Evolutionary conservation across 495 filamentous ascomycete species (phyloP), one percentile per base, ranked within the genome.

Genomic region (Ascodesmis nigricans): DNA sequence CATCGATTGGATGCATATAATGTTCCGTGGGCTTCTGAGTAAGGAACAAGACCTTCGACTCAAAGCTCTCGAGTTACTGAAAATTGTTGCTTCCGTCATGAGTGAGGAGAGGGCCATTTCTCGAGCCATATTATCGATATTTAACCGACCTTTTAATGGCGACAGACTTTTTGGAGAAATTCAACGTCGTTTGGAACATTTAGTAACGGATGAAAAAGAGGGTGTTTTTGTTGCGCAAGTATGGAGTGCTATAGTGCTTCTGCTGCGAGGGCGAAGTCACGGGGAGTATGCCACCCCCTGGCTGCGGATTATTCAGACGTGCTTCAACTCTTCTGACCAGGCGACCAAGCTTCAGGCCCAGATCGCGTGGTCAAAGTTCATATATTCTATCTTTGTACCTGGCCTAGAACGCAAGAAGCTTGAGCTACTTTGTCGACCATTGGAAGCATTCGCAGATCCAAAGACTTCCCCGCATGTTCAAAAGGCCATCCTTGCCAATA

Each of bases 21-120:
- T 91, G n/a, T 68, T 93, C 35, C 66, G 63, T 15, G 78, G 79
- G 19, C 67, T 91, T 55, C 65, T 91, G 14, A 78, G 78, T 52
- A 71, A 55, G 33, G 52, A 81, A 31, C 77, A 72, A 42, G 81
- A 91, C 27, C 72, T 78, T 21, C 61, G 79, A 26, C 50, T 58
- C 2, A 65, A 67, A n/a, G 80, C 82, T 8, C 72, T 95, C 15
- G 53, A 63, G 1, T 62, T 83, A 11, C 77, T 80, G 1, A 60
- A 72, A 0, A 65, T 76, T 30, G 66, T 72, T 2, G 69, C 73
- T 10, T 61, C 69, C 20, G 53, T 54, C 2, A 57, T 76, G 1
- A 78, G 79, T 2, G 64, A 66, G 9, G 76, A 78, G 24, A 62
- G 62, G 9, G 58, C 62, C 2, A 53, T 82, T 0, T 66, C 69